phyloP scores from a whole-genome alignment of 108 stramenopile species.

The Heterococcus sp. region DNA sequence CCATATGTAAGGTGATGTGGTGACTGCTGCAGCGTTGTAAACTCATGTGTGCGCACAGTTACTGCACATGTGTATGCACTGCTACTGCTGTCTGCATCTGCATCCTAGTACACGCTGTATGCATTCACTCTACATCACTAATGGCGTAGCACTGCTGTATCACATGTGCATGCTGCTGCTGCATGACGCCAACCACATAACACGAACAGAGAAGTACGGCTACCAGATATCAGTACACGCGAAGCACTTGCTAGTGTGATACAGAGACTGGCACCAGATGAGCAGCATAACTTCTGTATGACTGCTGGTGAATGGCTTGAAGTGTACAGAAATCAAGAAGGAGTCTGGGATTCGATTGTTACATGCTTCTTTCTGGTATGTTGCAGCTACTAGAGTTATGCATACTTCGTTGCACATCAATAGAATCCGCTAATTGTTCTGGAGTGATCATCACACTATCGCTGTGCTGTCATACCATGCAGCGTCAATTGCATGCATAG shows the following conservation, averaged over 20 bases:
- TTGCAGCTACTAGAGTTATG: too few relatives aligned
- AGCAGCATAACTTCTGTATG: conserved; percentile 42
- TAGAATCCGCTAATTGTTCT: too few relatives aligned
- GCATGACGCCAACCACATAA: background rate
- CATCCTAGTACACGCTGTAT: too few relatives aligned
- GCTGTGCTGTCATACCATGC: background rate
- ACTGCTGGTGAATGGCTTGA: conserved; percentile 81
- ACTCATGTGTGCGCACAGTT: background rate
- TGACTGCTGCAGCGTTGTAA: background rate
- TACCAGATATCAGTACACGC: conserved; percentile 69
- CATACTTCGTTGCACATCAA: too few relatives aligned
- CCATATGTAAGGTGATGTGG: background rate
- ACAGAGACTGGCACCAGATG: background rate
- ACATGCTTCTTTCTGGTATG: background rate
- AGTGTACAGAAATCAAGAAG: conserved; percentile 57
- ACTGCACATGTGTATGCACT: background rate
- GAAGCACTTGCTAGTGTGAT: conserved; percentile 44
- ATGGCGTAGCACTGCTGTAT: too few relatives aligned
- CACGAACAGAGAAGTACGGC: conserved; percentile 3
- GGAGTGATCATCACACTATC: background rate
- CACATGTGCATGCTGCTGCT: background rate
- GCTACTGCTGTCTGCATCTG: background rate
- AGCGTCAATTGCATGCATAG: too few relatives aligned
- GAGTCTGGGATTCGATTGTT: background rate
- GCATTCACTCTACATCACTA: too few relatives aligned